These are phyloP conservation scores for Boletus holoroseus DNA, from an alignment of 1,284 basidiomycete genomes.

Conservation along the genomic window DNA sequence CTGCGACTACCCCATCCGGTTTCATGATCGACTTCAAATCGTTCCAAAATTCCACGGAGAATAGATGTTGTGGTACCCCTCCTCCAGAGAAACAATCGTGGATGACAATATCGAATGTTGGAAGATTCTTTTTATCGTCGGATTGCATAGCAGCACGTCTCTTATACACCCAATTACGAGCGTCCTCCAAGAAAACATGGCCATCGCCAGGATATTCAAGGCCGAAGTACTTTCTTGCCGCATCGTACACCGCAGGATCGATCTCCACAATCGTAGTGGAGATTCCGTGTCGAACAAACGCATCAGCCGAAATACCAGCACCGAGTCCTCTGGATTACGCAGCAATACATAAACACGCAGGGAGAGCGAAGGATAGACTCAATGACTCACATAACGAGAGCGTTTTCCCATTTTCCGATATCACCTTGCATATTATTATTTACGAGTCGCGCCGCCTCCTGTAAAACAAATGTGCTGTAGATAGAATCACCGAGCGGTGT, in stretches of 20 bases:
- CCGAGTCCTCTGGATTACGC: slow-evolving; percentile 68
- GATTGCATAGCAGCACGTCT: slow-evolving; percentile 34
- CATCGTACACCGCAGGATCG: slow-evolving; percentile 82
- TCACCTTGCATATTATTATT: slow-evolving; percentile 41
- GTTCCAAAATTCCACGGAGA: slow-evolving; percentile 77
- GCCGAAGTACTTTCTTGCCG: slow-evolving; percentile 72
- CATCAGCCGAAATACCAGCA: slow-evolving; percentile 70
- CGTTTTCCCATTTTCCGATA: slow-evolving; percentile 41
- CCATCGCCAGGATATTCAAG: slow-evolving; percentile 55
- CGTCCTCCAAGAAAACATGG: slow-evolving; percentile 71
- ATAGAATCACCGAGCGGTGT: slow-evolving; percentile 68
- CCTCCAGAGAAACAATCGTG: slow-evolving; percentile 94
- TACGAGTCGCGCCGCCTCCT: slow-evolving; percentile 74
- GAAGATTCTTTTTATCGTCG: slow-evolving; percentile 26
- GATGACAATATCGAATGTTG: slow-evolving; percentile 68
- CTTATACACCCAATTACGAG: slow-evolving; percentile 55
- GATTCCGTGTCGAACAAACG: slow-evolving; percentile 64
- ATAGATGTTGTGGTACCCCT: slow-evolving; percentile 75
- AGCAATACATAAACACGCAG: slow-evolving; percentile 2
- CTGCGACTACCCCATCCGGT: slow-evolving; percentile 70
- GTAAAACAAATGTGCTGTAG: slow-evolving; percentile 78
- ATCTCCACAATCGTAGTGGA: slow-evolving; percentile 77
- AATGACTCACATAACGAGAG: slow-evolving; percentile 62
- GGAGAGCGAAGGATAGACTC: background rate
- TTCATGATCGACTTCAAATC: slow-evolving; percentile 61